phyloP scores from a whole-genome alignment of 1,284 basidiomycete genomes.

The Austropuccinia psidii region DNA sequence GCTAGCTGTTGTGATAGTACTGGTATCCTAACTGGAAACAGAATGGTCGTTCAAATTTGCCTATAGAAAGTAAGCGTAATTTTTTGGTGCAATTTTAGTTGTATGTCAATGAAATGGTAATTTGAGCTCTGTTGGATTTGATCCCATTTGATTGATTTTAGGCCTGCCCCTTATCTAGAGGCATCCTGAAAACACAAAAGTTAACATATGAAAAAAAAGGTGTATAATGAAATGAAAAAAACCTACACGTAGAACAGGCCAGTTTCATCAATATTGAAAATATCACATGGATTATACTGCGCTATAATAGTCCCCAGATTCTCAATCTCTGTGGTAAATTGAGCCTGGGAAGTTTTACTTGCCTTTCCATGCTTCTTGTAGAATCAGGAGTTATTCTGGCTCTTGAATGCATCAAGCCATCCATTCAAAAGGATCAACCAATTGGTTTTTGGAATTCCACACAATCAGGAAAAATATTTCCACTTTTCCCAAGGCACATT shows the following conservation, averaged over 20 bases:
- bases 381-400: not conserved
- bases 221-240: not conserved
- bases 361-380: not conserved
- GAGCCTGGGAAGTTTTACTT: not conserved
- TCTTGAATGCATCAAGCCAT: constrained; percentile 19
- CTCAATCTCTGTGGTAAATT: not conserved
- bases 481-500: constrained; percentile 11
- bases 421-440: constrained; percentile 14
- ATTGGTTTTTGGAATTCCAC: not conserved
- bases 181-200: not conserved
- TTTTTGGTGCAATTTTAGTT: not conserved
- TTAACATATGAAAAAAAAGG: not conserved
- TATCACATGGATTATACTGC: not conserved
- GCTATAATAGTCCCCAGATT: not conserved
- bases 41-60: not conserved
- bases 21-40: not conserved
- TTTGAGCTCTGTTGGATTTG: not conserved
- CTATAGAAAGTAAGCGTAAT: not conserved
- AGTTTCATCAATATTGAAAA: constrained; percentile 5
- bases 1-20: constrained; percentile 5
- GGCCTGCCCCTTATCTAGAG: constrained; percentile 18
- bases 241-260: constrained; percentile 2
- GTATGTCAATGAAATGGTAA: not conserved
- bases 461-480: not conserved
- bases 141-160: not conserved